Percentiles rank a stretch among this genome's conserved stretches.
Evolutionary conservation across 805 yeast species (phyloP).

Genomic region (Isabelozyma rhagii): DNA sequence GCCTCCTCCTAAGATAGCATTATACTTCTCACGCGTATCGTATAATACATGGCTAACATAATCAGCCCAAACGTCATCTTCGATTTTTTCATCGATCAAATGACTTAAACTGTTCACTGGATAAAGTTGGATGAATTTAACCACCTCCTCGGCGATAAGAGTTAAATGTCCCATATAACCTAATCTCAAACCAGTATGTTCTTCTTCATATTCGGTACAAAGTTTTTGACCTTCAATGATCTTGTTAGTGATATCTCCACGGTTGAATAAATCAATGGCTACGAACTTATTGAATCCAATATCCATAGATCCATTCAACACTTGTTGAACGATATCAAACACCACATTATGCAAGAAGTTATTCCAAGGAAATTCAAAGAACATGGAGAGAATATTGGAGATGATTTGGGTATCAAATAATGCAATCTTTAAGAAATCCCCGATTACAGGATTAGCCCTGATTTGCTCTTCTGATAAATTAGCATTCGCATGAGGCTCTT

Average conservation of each 20-base stretch:
- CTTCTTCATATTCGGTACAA: slow-evolving; percentile 56
- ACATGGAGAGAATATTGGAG: slow-evolving; percentile 40
- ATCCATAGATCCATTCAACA: slow-evolving; percentile 46
- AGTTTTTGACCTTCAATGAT: slow-evolving; percentile 52
- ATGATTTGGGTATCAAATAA: slow-evolving; percentile 43
- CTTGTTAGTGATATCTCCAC: slow-evolving; percentile 39
- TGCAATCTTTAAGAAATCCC: slow-evolving; percentile 41
- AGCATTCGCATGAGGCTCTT: slow-evolving; percentile 43
- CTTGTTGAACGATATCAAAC: slow-evolving; percentile 47
- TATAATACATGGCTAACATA: slow-evolving; percentile 81
- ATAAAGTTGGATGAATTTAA: slow-evolving; percentile 63
- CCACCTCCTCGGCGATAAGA: slow-evolving; percentile 92
- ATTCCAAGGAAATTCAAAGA: slow-evolving; percentile 47
- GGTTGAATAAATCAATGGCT: slow-evolving; percentile 58
- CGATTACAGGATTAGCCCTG: slow-evolving; percentile 41
- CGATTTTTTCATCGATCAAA: slow-evolving; percentile 34
- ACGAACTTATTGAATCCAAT: slow-evolving; percentile 46
- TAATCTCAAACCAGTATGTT: slow-evolving; percentile 55
- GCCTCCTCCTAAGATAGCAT: slow-evolving; percentile 87
- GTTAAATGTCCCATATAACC: slow-evolving; percentile 98
- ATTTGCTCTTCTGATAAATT: slow-evolving; percentile 42
- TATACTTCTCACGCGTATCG: slow-evolving; percentile 90
- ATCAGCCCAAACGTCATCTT: slow-evolving; percentile 62
- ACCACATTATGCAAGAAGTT: slow-evolving; percentile 46
- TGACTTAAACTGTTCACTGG: slow-evolving; percentile 37